These are phyloP conservation scores for Nemania sp. DNA, from an alignment of 2,329 filamentous ascomycete species.

Conservation along the genomic window DNA sequence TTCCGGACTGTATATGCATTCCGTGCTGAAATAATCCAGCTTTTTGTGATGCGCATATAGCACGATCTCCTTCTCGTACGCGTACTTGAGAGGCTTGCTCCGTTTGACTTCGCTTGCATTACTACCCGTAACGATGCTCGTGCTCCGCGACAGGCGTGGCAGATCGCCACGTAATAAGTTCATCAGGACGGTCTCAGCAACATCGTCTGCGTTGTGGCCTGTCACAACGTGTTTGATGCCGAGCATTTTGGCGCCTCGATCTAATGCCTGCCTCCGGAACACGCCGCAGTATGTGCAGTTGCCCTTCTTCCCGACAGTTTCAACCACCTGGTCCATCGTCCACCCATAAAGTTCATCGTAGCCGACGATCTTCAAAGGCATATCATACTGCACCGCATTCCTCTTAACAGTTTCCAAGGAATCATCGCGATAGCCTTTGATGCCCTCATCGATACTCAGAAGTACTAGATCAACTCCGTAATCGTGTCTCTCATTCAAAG, in stretches of 20 bases:
- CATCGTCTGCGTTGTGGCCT: constrained; percentile 95
- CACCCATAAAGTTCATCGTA: constrained; percentile 95
- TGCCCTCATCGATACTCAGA: constrained; percentile 94
- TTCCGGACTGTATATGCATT: constrained; percentile 97
- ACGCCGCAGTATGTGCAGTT: constrained; percentile 99
- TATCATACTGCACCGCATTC: constrained; percentile 86
- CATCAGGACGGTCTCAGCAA: constrained; percentile 97
- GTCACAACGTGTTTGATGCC: constrained; percentile 93
- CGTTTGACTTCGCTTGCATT: constrained; percentile 85
- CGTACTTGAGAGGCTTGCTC: constrained; percentile 96
- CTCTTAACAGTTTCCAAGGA: constrained; percentile 95
- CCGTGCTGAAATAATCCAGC: constrained; percentile 96
- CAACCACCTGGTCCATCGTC: constrained; percentile 99
- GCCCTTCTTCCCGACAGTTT: constrained; percentile 94
- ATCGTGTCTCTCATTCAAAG: constrained; percentile 83
- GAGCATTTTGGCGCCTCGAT: constrained; percentile 85
- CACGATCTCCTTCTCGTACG: constrained; percentile 98
- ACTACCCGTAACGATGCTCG: constrained; percentile 82
- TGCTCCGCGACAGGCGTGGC: constrained; percentile 82
- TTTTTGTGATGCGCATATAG: constrained; percentile 96
- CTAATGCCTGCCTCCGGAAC: constrained; percentile 89
- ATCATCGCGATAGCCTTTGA: constrained; percentile 95
- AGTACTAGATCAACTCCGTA: constrained; percentile 87
- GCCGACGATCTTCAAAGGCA: constrained; percentile 88
- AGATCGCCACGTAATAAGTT: constrained; percentile 90